phyloP scores from a whole-genome alignment of 2,329 filamentous ascomycete genomes.

The Claviceps pazoutovae region DNA sequence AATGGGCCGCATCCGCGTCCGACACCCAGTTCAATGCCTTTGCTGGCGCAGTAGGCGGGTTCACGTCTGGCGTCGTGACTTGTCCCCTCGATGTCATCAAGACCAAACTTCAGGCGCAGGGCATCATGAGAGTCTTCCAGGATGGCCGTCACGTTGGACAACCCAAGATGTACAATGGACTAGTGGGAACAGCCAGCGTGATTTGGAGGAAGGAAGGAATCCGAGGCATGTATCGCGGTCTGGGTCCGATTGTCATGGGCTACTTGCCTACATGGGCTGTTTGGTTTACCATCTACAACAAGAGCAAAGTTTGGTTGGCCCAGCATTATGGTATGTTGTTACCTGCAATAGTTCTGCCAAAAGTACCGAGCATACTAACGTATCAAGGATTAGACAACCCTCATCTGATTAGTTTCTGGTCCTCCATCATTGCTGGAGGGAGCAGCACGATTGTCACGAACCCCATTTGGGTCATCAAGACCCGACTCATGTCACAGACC shows the following conservation, averaged over 20 bases:
- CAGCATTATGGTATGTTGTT: constrained; percentile 43
- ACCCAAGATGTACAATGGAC: constrained; percentile 62
- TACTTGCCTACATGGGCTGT: constrained; percentile 98
- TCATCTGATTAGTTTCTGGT: constrained; percentile 71
- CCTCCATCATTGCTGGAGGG: constrained; percentile 78
- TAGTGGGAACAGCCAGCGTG: constrained; percentile 70
- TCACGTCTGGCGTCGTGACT: constrained; percentile 86
- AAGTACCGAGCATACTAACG: not conserved
- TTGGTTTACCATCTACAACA: constrained; percentile 93
- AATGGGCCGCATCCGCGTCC: constrained; percentile 41
- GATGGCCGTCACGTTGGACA: constrained; percentile 35
- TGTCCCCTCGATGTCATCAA: constrained; percentile 98
- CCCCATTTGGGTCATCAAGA: constrained; percentile 99
- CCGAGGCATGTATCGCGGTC: constrained; percentile 78
- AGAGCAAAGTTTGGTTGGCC: constrained; percentile 62
- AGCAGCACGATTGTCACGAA: constrained; percentile 92
- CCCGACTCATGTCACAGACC: constrained; percentile 90
- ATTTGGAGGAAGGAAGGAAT: constrained; percentile 86
- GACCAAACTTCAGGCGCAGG: constrained; percentile 92
- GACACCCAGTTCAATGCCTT: constrained; percentile 65
- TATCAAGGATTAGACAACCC: constrained; percentile 44
- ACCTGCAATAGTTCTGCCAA: not conserved
- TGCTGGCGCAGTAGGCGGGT: constrained; percentile 75
- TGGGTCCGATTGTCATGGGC: constrained; percentile 87
- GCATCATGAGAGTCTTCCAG: constrained; percentile 52